Conservation (phyloP, 345 rosid species). For the Lepidium africanum region DNA sequence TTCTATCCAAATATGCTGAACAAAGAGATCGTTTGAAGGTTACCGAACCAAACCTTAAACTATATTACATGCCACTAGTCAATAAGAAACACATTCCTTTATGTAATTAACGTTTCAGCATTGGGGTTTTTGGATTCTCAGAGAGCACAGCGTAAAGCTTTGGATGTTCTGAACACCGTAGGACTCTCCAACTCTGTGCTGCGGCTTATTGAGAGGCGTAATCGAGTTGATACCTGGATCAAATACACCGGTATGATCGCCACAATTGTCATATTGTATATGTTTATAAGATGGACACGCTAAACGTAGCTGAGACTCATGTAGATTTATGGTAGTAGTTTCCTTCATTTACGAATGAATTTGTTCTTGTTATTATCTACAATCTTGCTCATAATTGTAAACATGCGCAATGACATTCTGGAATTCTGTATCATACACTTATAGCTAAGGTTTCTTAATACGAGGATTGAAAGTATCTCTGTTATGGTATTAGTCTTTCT, state of each 20-base stretch:
- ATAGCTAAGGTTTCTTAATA: no score
- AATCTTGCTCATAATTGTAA: no score
- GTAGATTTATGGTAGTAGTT: no score
- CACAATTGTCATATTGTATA: conserved; percentile 49
- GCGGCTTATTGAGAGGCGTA: conserved; percentile 90
- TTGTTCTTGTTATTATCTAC: no score
- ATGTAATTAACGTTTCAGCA: background rate
- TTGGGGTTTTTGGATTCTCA: conserved; percentile 9
- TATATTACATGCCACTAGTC: no score
- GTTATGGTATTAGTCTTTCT: no score
- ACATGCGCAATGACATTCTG: no score
- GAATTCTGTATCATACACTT: no score
- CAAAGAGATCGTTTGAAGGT: conserved; percentile 95
- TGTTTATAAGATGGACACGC: conserved; percentile 57
- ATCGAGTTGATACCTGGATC: conserved; percentile 80
- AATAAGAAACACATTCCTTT: no score
- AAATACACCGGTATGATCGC: conserved; percentile 74
- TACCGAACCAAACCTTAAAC: background rate
- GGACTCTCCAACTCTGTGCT: conserved; percentile 86
- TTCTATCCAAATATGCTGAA: conserved; percentile 76
- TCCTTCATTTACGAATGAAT: no score
- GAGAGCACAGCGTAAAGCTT: conserved; percentile 90
- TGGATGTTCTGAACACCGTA: conserved; percentile 80
- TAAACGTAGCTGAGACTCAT: background rate
- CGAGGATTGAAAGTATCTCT: no score